Evolutionary conservation across 495 filamentous ascomycete species (phyloP).

Genomic region (Thozetella sp.): DNA sequence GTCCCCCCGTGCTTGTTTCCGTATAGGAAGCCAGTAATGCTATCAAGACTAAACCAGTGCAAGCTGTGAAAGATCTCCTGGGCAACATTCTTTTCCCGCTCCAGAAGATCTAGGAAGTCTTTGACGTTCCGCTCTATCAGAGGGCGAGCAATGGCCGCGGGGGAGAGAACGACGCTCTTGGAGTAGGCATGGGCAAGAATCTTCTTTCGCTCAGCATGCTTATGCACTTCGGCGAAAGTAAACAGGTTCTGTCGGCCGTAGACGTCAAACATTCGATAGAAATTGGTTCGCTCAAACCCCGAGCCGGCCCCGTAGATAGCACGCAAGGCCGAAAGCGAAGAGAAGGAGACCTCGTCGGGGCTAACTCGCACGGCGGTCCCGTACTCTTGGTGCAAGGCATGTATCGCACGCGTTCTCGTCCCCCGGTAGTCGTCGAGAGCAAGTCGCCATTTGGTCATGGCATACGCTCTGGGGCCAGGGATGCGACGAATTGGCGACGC

Average conservation of each 20-base stretch:
- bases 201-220: not conserved
- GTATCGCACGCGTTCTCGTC: not conserved
- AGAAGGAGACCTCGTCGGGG: not conserved
- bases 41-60: conserved; percentile 4
- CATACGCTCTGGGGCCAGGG: not conserved
- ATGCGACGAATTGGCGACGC: not conserved
- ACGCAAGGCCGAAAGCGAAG: not conserved
- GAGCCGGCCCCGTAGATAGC: not conserved
- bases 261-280: conserved; percentile 2
- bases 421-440: not conserved
- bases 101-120: not conserved
- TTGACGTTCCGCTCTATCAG: not conserved
- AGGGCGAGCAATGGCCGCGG: not conserved
- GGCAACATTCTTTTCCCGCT: not conserved
- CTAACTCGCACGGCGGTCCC: not conserved
- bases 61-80: conserved; percentile 1
- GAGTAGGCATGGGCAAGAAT: not conserved
- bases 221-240: not conserved
- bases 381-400: not conserved
- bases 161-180: not conserved
- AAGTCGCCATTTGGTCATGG: not conserved
- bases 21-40: conserved; percentile 1
- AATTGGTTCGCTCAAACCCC: not conserved
- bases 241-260: conserved; percentile 3
- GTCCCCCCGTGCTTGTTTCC: not conserved